Evolutionary conservation across 768 basidiomycete genomes (phyloP), one percentile per base, ranked within the genome.

Genomic region (Boletus rufocinnamomeus): DNA sequence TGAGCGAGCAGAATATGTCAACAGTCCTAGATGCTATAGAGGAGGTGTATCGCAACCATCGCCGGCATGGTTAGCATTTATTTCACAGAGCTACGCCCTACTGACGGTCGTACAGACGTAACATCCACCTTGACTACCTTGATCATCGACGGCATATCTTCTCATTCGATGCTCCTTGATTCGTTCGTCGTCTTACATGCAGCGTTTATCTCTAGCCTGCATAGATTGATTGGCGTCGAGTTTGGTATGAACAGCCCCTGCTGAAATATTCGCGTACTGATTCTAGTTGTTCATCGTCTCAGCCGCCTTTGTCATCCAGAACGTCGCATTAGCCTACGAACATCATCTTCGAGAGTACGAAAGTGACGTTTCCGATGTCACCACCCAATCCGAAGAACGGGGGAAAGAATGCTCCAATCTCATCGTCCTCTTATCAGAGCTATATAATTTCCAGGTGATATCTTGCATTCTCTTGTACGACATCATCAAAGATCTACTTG

Each of bases 371-470:
- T 5, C 56, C 1, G 49, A 66, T 17, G 52, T 50, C 23, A 61
- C 69, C 2, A 64, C 66, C 19, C 67, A 67, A 19, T 60, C 68
- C 10, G 78, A 78, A 23, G 76, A 74, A 2, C 71, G 76, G 7
- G 91, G 93, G 32, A 99, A 98, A 74, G 93, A 96, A 69, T 87
- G 87, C 63, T 86, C 89, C 11, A 98, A 99, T 70, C 75, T 99
- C 35, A 81, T 96, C 43, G 84, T 92, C 1, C 82, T 98, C 25
- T 75, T 98, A 23, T 91, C 93, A 2, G 95, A 98, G 69, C 77
- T 99, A 21, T 98, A 98, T 78, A 98, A 98, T 70, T 95, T 98
- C 69, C 91, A 94, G 75, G 92, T 98, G 25, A 83, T 98, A 52
- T 92, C 92, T 3, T 93, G 87, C 56, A 76, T 88, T 13, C 80